Evolutionary conservation across 1,284 basidiomycete genomes (phyloP), one percentile per base, ranked within the genome.

Genomic region (Retiboletus flavoniger): DNA sequence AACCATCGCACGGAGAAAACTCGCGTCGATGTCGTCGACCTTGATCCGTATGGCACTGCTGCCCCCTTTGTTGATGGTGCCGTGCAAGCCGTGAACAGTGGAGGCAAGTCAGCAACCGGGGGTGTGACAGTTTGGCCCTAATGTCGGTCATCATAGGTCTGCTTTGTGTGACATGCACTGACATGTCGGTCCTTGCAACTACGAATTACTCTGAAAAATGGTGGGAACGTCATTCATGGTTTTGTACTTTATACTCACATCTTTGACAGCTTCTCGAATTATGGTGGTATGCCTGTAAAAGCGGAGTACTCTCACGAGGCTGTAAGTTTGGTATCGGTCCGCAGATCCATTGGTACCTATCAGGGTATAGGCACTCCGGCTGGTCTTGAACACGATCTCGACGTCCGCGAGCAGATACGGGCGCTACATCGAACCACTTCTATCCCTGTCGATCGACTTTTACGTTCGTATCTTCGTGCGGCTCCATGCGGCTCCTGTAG

Each of bases 41-140:
- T 99, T 16, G 96, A 99, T 69, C 97, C 97, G 0, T 99, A 99
- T 68, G 97, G 97, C 0, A 96, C 94, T 6, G 97, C 97, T 1
- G 90, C 94, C 3, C 95, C 95, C 1, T 99, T 99, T 71, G 86
- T 99, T 31, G 97, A 99, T 65, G 89, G 88, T n/a, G 94, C 96
- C 0, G 87, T 99, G n/a, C 94, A 97, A 65, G 85, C 84, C 52
- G 80, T 98, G 3, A 82, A 84, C 24, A 95, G 97, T 62, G 93
- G 90, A 66, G 95, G 93, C 87, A 77, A 62, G 60, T 60, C 19
- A 19, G 7, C 32, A 19, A 7, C 11, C 21, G 7, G 11, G 59
- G 19, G 3, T 41, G 43, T n/a, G 31, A 31, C 49, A 24, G 26
- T 28, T 54, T 41, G 43, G 55, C 34, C n/a, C 42, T 35, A 36